Evolutionary conservation across 352 stramenopile species (phyloP).

Genomic region (Pythium utonaiense): DNA sequence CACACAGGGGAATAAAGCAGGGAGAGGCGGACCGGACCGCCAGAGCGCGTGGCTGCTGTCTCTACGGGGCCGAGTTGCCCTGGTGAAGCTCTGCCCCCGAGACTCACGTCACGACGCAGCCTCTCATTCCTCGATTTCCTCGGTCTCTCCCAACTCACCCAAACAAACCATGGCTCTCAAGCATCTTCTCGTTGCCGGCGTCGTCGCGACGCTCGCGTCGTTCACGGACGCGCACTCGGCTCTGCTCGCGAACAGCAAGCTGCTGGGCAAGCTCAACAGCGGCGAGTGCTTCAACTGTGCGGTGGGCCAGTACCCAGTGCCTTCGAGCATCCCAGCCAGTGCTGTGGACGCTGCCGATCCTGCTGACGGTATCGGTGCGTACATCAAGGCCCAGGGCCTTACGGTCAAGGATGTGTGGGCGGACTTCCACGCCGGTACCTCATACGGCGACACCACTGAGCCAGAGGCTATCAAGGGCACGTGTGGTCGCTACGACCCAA

Average conservation of each 20-base stretch:
- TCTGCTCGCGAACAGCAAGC: conserved; percentile 20
- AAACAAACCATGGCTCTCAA: conserved; percentile 12
- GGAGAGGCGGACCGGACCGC: conserved; percentile 6
- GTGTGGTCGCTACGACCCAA: conserved; percentile 22
- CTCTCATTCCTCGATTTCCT: conserved; percentile 8
- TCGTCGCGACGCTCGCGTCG: conserved; percentile 7
- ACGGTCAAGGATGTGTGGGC: conserved; percentile 22
- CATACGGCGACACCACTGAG: conserved; percentile 17
- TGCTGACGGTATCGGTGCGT: conserved; percentile 18
- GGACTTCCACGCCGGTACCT: conserved; percentile 17
- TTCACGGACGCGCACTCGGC: conserved; percentile 14
- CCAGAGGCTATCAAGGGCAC: conserved; percentile 15
- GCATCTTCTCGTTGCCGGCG: conserved; percentile 1
- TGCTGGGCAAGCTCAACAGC: conserved; percentile 27
- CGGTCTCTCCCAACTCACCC: not conserved
- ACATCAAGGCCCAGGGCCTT: conserved; percentile 17
- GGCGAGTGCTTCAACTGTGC: conserved; percentile 27
- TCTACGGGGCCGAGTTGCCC: not conserved
- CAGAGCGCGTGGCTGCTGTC: not conserved
- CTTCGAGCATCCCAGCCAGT: conserved; percentile 16
- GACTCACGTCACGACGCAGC: too few species aligned
- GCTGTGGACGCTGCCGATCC: conserved; percentile 14
- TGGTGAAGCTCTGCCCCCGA: conserved; percentile 6
- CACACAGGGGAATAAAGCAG: not conserved
- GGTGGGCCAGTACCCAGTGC: conserved; percentile 21